Base-by-base conservation (phyloP, 2,329 filamentous ascomycete species). In the Alternaria triticimaculans region DNA sequence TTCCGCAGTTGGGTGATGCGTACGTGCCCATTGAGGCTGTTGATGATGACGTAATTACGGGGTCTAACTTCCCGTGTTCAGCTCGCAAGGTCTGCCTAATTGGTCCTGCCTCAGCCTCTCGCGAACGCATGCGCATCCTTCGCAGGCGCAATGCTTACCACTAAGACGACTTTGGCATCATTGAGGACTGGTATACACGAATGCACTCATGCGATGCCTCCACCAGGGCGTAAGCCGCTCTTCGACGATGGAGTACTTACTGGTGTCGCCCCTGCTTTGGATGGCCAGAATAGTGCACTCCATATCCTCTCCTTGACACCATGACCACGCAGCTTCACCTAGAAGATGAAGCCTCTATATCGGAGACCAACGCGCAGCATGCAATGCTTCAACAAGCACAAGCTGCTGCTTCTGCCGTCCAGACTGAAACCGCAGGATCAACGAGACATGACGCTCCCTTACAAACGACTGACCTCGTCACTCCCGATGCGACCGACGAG, bases 341-440 rank as follows among this genome's bases (percentile, higher is more conserved):
- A 12, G 58, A 70, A 66, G 53, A 70, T 9, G 25, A 25, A 25
- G 8, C 2, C 3, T 2, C 3, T 25, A 3, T 25, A 9, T 2
- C 25, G 7, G 2, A 2, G 46, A 68, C 63, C 9, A 57, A 63
- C 41, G 61, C 64, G 53, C 73, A 74, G 63, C 72, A 72, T 68
- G 70, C 72, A 48, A 74, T 71, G 56, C 67, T 73, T 64, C 71
- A 74, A 67, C 74, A 74, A 74, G 72, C 71, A 72, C 56, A 75
- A 68, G 74, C 71, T 71, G 49, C 49, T 15, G 49, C 49, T 12
- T 62, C 62, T 68, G 65, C 62, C 51, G 64, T 64, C 18, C 66
- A 72, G 64, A 70, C 66, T 63, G 55, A 72, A 65, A 51, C 14
- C 18, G 18, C 20, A n/a, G 28, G 14, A 51, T 21, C 49, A 51